These are phyloP conservation scores for Zelopaecilomyces penicillatus DNA, from an alignment of 2,329 filamentous ascomycete genomes.

Conservation along the genomic window DNA sequence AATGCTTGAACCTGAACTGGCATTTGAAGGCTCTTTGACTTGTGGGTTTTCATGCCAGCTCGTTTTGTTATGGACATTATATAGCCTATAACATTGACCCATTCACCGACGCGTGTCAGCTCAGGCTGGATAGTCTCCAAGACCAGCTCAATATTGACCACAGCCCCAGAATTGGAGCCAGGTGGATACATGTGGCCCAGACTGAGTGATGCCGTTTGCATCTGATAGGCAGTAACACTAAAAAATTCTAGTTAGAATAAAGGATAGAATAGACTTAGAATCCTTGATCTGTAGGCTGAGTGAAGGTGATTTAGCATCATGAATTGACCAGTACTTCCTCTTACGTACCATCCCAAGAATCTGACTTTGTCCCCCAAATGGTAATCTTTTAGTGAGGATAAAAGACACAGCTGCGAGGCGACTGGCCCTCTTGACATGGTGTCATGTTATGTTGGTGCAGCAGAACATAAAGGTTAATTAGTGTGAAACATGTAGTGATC, in stretches of 20 bases:
- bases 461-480: too few relatives aligned
- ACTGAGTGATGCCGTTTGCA: conserved; percentile 49
- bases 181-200: conserved; percentile 60
- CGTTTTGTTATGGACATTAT: conserved; percentile 33
- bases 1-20: conserved; percentile 59
- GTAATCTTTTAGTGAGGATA: conserved; percentile 48
- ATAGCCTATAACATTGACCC: conserved; percentile 86
- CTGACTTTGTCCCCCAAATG: conserved; percentile 69
- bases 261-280: neutral
- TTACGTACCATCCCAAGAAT: conserved; percentile 78
- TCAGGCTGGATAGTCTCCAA: conserved; percentile 56
- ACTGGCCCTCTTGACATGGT: conserved; percentile 52
- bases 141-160: conserved; percentile 64
- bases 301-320: neutral
- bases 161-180: conserved; percentile 36
- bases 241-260: conserved; percentile 13
- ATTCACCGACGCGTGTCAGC: conserved; percentile 65
- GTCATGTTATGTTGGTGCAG: neutral
- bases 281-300: neutral
- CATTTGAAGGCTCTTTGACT: neutral
- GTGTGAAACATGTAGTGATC: too few relatives aligned
- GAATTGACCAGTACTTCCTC: too few relatives aligned
- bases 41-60: conserved; percentile 6
- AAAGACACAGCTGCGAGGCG: conserved; percentile 56
- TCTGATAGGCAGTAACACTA: conserved; percentile 45